A percentile compares a stretch with the other conserved stretches of the same genome.
Conservation (phyloP, 306 rosid genomes). For the Dicorynia guianensis region DNA sequence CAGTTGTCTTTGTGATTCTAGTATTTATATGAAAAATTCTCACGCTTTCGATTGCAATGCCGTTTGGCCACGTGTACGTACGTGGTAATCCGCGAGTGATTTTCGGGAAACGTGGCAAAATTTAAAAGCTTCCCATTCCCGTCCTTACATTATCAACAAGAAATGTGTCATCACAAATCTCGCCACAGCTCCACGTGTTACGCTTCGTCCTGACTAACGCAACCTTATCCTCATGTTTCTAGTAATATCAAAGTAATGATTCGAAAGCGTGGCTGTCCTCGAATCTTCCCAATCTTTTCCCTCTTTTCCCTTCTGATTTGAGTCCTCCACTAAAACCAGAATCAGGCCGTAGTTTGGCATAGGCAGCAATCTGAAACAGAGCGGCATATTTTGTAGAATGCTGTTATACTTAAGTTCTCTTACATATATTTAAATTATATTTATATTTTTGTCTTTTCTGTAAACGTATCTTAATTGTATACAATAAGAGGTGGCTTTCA, state of each 20-base stretch:
- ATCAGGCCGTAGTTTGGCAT: too few species aligned
- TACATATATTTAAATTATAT: too few species aligned
- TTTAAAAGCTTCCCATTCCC: neutral
- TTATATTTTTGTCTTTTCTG: too few species aligned
- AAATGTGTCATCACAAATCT: neutral
- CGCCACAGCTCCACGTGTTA: neutral
- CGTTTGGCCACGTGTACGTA: conserved; percentile 8
- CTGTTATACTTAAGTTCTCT: too few species aligned
- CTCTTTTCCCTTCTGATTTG: too few species aligned
- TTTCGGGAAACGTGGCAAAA: conserved; percentile 24
- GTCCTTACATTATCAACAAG: conserved; percentile 10
- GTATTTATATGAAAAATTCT: neutral
- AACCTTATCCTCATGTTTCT: neutral
- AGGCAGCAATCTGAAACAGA: too few species aligned
- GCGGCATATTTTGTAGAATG: too few species aligned
- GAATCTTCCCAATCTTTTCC: neutral
- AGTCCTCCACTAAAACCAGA: too few species aligned
- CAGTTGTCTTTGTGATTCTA: neutral
- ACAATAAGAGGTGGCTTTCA: too few species aligned
- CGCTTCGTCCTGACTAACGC: neutral
- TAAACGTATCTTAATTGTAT: too few species aligned
- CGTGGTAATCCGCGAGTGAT: conserved; percentile 37
- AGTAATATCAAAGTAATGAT: neutral
- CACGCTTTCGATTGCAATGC: neutral
- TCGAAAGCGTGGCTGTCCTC: neutral